A percentile compares a stretch with the other conserved stretches of the same genome.
Evolutionary conservation across 768 basidiomycete genomes (phyloP).

Genomic region (Phlebiopsis gigantea): DNA sequence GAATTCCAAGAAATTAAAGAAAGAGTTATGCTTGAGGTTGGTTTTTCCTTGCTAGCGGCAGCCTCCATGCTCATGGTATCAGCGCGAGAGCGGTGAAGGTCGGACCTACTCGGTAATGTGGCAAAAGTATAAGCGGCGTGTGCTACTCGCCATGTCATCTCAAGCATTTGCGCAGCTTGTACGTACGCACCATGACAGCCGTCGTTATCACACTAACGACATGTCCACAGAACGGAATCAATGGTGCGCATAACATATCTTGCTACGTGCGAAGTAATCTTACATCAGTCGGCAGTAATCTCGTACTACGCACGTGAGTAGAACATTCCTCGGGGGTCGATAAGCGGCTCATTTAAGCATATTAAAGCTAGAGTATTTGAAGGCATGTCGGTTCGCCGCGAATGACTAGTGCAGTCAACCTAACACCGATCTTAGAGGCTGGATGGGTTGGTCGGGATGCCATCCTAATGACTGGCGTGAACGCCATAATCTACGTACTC

Average conservation of each 20-base stretch:
- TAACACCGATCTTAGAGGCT: constrained; percentile 54
- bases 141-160: constrained; percentile 90
- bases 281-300: constrained; percentile 72
- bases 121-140: constrained; percentile 79
- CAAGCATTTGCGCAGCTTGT: constrained; percentile 95
- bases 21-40: constrained; percentile 63
- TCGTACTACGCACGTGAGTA: constrained; percentile 89
- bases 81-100: constrained; percentile 75
- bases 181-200: constrained; percentile 6
- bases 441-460: constrained; percentile 95
- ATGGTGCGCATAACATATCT: constrained; percentile 45
- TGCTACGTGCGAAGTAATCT: not conserved
- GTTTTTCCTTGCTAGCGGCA: constrained; percentile 10
- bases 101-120: constrained; percentile 81
- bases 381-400: constrained; percentile 38
- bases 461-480: constrained; percentile 94
- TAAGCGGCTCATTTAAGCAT: constrained; percentile 3
- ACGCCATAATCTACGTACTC: constrained; percentile 73
- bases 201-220: not conserved
- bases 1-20: constrained; percentile 91
- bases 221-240: constrained; percentile 78
- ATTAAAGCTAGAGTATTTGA: constrained; percentile 81
- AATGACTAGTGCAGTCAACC: not conserved
- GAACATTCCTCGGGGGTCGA: constrained; percentile 1
- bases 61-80: not conserved